phyloP scores from a whole-genome alignment of 1,284 basidiomycete genomes.

The Marasmius sp. region DNA sequence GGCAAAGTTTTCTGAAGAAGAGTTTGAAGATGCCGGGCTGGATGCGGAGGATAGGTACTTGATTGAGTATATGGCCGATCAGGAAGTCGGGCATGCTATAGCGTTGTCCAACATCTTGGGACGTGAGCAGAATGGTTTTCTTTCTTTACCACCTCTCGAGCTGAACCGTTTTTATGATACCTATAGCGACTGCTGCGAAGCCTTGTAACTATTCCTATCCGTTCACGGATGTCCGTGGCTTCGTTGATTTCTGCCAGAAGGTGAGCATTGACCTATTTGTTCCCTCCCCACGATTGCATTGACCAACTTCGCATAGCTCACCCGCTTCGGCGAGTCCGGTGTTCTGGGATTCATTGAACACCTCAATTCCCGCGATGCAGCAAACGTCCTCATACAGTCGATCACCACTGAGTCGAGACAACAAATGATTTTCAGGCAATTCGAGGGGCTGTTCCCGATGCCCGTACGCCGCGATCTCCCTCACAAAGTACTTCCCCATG shows the following conservation, averaged over 20 bases:
- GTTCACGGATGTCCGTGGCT: slow-evolving; percentile 58
- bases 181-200: slow-evolving; percentile 35
- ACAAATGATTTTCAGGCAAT: slow-evolving; percentile 68
- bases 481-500: background rate
- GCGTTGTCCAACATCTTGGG: slow-evolving; percentile 52
- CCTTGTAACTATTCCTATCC: slow-evolving; percentile 65
- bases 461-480: slow-evolving; percentile 34
- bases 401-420: slow-evolving; percentile 69
- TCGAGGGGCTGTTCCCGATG: slow-evolving; percentile 64
- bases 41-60: slow-evolving; percentile 52
- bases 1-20: slow-evolving; percentile 48
- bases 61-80: slow-evolving; percentile 58
- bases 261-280: slow-evolving; percentile 18
- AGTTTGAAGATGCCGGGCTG: slow-evolving; percentile 59
- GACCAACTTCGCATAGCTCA: slow-evolving; percentile 29
- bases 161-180: slow-evolving; percentile 3
- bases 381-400: slow-evolving; percentile 55
- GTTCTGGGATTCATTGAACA: slow-evolving; percentile 63
- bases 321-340: slow-evolving; percentile 61
- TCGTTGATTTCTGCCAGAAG: slow-evolving; percentile 63
- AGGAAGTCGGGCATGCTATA: slow-evolving; percentile 55
- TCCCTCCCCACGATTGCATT: background rate
- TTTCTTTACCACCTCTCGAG: background rate
- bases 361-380: slow-evolving; percentile 57
- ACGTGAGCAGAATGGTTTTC: slow-evolving; percentile 18